A percentile compares a stretch with the other conserved stretches of the same genome.
Evolutionary conservation across 2,329 filamentous ascomycete genomes (phyloP).

Genomic region (Ceratocystis papillata): DNA sequence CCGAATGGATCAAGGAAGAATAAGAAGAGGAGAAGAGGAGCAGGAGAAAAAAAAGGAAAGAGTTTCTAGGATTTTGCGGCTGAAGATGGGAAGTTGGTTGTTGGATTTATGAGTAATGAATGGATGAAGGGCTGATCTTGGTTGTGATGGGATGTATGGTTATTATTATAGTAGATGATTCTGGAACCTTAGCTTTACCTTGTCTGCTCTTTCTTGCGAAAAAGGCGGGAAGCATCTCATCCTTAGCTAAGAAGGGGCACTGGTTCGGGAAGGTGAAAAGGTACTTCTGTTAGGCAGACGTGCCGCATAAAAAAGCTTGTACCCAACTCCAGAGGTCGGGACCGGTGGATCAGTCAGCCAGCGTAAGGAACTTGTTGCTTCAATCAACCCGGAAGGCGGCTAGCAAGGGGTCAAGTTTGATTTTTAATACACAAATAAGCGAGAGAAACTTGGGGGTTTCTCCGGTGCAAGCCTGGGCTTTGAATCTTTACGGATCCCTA

Average conservation of each 20-base stretch:
- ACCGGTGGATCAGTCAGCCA: not conserved
- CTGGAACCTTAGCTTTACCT: not conserved
- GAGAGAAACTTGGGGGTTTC: not conserved
- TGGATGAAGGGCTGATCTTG: not conserved
- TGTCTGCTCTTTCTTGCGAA: not conserved
- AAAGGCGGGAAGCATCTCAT: not conserved
- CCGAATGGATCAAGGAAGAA: not conserved
- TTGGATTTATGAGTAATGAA: constrained; percentile 1
- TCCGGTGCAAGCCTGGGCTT: not conserved
- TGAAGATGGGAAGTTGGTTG: not conserved
- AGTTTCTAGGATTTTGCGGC: not conserved
- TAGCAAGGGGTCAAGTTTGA: constrained; percentile 7
- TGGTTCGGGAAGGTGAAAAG: not conserved
- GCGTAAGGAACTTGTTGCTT: not conserved
- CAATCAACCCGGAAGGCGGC: not conserved
- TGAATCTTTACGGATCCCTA: not conserved
- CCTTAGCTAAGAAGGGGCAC: not conserved
- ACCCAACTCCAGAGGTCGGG: not conserved
- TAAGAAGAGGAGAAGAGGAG: constrained; percentile 2
- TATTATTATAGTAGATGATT: not conserved
- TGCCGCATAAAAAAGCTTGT: constrained; percentile 4
- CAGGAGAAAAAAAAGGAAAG: not conserved
- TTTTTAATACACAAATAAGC: not conserved
- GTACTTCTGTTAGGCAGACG: constrained; percentile 1
- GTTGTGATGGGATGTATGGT: not conserved